Conservation (phyloP, 805 yeast genomes). For the Ogataea degrootiae region DNA sequence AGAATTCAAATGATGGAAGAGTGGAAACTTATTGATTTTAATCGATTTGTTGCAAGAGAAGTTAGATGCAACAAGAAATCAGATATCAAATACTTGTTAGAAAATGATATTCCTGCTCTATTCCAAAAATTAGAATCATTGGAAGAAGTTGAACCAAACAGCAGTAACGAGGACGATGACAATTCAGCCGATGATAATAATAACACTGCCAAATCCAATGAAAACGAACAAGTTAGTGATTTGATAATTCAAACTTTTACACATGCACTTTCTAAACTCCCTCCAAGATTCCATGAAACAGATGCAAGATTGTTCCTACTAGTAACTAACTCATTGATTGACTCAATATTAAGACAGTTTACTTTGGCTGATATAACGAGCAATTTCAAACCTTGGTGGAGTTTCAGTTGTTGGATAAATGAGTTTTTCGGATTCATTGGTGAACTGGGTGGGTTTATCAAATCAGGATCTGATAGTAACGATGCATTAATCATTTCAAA, state of each 20-base stretch:
- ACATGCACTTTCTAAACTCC: conserved; percentile 16
- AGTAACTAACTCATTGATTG: conserved; percentile 47
- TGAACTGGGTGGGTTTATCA: conserved; percentile 54
- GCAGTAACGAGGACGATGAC: conserved; percentile 3
- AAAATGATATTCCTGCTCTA: conserved; percentile 28
- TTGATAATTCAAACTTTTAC: conserved; percentile 12
- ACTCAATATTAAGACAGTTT: conserved; percentile 58
- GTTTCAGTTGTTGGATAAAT: conserved; percentile 68
- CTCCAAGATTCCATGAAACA: conserved; percentile 38
- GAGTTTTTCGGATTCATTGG: conserved; percentile 67
- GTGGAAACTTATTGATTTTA: conserved; percentile 39
- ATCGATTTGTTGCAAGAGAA: conserved; percentile 12
- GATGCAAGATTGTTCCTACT: conserved; percentile 54
- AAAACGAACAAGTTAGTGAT: conserved; percentile 6
- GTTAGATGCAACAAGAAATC: conserved; percentile 12
- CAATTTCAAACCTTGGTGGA: conserved; percentile 74
- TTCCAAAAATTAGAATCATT: conserved; percentile 6
- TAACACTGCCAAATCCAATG: too few relatives aligned
- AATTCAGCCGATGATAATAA: not conserved
- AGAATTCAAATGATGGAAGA: conserved; percentile 11
- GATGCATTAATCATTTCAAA: too few relatives aligned
- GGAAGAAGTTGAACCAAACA: not conserved
- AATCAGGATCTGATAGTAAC: conserved; percentile 8
- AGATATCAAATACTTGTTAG: conserved; percentile 31
- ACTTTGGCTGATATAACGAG: conserved; percentile 48